A percentile compares a stretch with the other conserved stretches of the same genome.
phyloP scores from a whole-genome alignment of 2,329 filamentous ascomycete species.

The Alternaria gansuensis region DNA sequence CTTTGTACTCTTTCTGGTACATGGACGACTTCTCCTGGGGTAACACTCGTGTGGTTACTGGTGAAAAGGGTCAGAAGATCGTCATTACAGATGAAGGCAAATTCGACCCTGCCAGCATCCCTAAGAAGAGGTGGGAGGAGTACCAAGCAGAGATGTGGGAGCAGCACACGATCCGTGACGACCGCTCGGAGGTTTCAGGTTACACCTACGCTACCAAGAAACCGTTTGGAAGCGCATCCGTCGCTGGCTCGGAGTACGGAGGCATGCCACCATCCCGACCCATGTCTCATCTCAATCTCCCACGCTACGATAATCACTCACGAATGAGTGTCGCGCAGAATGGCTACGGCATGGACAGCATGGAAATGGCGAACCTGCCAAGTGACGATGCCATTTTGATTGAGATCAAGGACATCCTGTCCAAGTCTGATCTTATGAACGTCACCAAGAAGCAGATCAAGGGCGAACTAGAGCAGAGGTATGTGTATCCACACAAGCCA shows the following conservation, averaged over 20 bases:
- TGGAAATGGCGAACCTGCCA: conserved; percentile 82
- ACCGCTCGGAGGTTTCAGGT: conserved; percentile 89
- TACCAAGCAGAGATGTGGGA: conserved; percentile 99
- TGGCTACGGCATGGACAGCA: conserved; percentile 58
- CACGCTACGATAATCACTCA: conserved; percentile 56
- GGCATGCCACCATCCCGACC: conserved; percentile 61
- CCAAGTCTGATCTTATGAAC: conserved; percentile 92
- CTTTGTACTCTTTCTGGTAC: conserved; percentile 96
- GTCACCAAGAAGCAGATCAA: conserved; percentile 99
- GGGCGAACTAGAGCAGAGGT: conserved; percentile 83
- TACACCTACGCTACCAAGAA: conserved; percentile 90
- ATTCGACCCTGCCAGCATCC: conserved; percentile 91
- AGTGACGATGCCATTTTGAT: conserved; percentile 88
- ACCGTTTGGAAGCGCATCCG: conserved; percentile 60
- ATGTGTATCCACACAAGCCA: conserved; percentile 21
- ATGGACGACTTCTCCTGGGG: conserved; percentile 99
- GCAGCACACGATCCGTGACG: conserved; percentile 81
- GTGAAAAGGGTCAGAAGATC: conserved; percentile 90
- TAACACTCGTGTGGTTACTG: conserved; percentile 96
- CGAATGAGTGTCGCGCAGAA: conserved; percentile 68
- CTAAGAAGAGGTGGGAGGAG: conserved; percentile 99
- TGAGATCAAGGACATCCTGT: conserved; percentile 93
- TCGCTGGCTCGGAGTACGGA: conserved; percentile 71
- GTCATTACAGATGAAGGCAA: conserved; percentile 97
- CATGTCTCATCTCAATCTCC: conserved; percentile 68